Base-by-base conservation (phyloP, 1,139 yeast species). In the Candida glucosophila region DNA sequence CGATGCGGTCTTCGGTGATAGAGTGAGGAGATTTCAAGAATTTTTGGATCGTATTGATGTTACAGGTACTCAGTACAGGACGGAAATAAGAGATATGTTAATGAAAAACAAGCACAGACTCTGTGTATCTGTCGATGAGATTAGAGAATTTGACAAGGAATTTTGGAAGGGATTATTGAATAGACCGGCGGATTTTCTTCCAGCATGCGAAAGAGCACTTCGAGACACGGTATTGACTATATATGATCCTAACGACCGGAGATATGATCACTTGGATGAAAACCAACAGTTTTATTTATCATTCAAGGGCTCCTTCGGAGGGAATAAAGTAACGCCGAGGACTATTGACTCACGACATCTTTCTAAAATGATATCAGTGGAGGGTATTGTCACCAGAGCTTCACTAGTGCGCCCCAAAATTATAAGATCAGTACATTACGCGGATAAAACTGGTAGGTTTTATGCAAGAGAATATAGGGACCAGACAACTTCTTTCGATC, bases 311-410 rank as follows among this genome's bases (percentile, higher is more conserved):
- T 77, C 97, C 0, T 86, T 90, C 52, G 98, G 98, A 29, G 74
- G 77, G 31, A 88, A 86, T 46, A 71, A 80, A 30, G 77, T 88
- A 17, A 80, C 88, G 12, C 96, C 99, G 15, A 70, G 98, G 47
- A 77, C 95, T 2, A 74, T 92, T 34, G 73, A 77, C 34, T 79
- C 97, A 2, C 56, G 66, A 11, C 80, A 75, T 39, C 61, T 90
- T 28, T 85, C 94, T 25, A 78, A 78, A 43, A 63, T 90, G 68
- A 76, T 90, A 19, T 80, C 95, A 2, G 66, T 92, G 19, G 97
- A 90, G 55, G 99, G 99, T 30, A 90, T 90, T 43, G 95, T 90
- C 12, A 90, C 98, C 2, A 67, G 93, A 36, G 90, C 95, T 21
- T 86, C 97, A 2, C 63, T 90, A 34, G 94, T 90, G 23, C 72